Percentiles rank a stretch among this genome's conserved stretches.
Conservation (phyloP, 371 early-diverging fungal species). For the Rhizopus microsporus region DNA sequence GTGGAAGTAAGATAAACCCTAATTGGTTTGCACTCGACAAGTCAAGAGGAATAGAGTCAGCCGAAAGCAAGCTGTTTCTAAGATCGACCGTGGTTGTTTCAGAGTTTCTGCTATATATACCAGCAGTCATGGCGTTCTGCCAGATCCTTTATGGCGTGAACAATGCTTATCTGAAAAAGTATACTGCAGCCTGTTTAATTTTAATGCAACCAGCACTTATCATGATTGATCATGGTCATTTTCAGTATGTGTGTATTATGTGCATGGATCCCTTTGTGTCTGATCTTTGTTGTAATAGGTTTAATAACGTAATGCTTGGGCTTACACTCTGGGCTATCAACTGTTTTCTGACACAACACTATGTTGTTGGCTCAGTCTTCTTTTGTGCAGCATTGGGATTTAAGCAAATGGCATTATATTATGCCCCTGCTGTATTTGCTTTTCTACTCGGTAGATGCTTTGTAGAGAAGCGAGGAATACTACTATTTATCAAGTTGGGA, state of each 20-base stretch:
- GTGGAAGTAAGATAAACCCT: slow-evolving; percentile 77
- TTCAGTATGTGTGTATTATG: slow-evolving; percentile 66
- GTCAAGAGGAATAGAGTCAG: slow-evolving; percentile 84
- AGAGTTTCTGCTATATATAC: slow-evolving; percentile 77
- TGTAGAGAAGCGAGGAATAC: slow-evolving; percentile 42
- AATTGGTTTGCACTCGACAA: slow-evolving; percentile 81
- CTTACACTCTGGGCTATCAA: slow-evolving; percentile 76
- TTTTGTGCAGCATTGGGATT: slow-evolving; percentile 85
- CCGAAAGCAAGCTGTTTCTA: slow-evolving; percentile 84
- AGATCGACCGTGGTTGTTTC: slow-evolving; percentile 77
- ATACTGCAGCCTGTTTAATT: slow-evolving; percentile 59
- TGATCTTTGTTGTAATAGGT: slow-evolving; percentile 47
- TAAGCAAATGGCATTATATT: slow-evolving; percentile 97
- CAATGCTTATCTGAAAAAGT: slow-evolving; percentile 38
- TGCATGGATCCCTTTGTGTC: slow-evolving; percentile 29
- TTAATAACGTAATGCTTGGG: slow-evolving; percentile 94
- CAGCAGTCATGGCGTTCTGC: slow-evolving; percentile 68
- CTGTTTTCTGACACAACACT: slow-evolving; percentile 60
- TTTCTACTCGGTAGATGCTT: slow-evolving; percentile 82
- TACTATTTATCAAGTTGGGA: slow-evolving; percentile 76
- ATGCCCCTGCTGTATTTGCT: slow-evolving; percentile 86
- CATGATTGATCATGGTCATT: slow-evolving; percentile 94
- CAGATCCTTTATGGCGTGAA: slow-evolving; percentile 42
- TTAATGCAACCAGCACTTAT: slow-evolving; percentile 85
- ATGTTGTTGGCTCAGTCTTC: slow-evolving; percentile 70